Evolutionary conservation across 2,329 filamentous ascomycete genomes (phyloP).

Genomic region (Chaetomium globosum): DNA sequence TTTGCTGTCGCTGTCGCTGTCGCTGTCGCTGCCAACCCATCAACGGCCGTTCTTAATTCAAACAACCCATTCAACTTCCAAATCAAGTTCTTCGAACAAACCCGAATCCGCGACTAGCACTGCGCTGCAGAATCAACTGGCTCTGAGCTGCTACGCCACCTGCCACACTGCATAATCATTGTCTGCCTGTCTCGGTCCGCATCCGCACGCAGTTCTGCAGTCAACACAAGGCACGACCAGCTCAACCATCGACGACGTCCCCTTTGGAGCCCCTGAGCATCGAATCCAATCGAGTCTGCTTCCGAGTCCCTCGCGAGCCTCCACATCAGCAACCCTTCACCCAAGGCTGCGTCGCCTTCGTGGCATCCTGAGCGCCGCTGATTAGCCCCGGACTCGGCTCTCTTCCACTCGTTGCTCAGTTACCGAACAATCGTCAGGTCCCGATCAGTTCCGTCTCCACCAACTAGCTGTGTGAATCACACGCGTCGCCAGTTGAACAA

Average conservation of each 20-base stretch:
- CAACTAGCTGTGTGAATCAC: conserved; percentile 36
- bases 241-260: conserved; percentile 25
- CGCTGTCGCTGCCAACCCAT: conserved; percentile 26
- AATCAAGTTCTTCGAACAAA: conserved; percentile 12
- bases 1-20: conserved; percentile 24
- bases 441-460: conserved; percentile 33
- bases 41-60: conserved; percentile 11
- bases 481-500: conserved; percentile 40
- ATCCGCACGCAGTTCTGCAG: background rate
- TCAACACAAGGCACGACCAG: conserved; percentile 12
- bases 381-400: conserved; percentile 30
- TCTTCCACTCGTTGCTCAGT: conserved; percentile 28
- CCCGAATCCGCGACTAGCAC: conserved; percentile 25
- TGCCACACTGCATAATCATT: conserved; percentile 11
- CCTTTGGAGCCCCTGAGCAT: conserved; percentile 9
- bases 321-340: conserved; percentile 22
- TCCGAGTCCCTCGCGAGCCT: conserved; percentile 8
- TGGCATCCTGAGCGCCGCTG: conserved; percentile 28
- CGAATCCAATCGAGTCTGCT: conserved; percentile 18
- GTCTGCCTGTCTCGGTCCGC: conserved; percentile 4
- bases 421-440: conserved; percentile 27
- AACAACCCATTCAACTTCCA: conserved; percentile 3
- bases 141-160: conserved; percentile 31
- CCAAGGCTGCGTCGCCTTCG: conserved; percentile 15
- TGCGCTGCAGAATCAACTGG: conserved; percentile 33